Evolutionary conservation across 257 asterid species (phyloP).

Genomic region (Linaria vulgaris): DNA sequence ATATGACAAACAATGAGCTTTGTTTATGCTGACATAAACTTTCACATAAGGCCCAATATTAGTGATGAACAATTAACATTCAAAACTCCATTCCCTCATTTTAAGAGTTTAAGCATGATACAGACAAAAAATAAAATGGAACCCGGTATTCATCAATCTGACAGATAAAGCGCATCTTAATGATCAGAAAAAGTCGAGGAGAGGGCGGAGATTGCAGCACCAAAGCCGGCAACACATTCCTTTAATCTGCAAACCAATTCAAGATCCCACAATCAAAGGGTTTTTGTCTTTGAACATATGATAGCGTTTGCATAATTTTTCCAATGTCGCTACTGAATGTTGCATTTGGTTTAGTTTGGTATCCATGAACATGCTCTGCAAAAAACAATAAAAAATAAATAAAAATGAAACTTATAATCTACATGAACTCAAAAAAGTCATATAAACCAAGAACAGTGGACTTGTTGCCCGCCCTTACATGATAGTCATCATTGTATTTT

Average conservation of each 20-base stretch:
- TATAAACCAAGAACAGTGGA: not conserved
- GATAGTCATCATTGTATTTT: slow-evolving; percentile 77
- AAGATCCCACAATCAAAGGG: slow-evolving; percentile 54
- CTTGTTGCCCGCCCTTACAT: slow-evolving; percentile 39
- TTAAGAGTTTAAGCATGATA: no score
- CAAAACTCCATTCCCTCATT: no score
- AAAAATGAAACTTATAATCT: slow-evolving; percentile 17
- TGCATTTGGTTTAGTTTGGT: slow-evolving; percentile 81
- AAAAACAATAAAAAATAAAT: no score
- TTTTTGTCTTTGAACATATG: slow-evolving; percentile 55
- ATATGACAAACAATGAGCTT: no score
- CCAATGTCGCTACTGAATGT: slow-evolving; percentile 76
- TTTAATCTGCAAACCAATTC: slow-evolving; percentile 20
- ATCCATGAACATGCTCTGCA: slow-evolving; percentile 97
- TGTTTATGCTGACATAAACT: no score
- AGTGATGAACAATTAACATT: no score
- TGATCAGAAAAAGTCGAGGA: not conserved
- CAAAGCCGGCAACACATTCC: slow-evolving; percentile 9
- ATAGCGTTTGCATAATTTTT: slow-evolving; percentile 82
- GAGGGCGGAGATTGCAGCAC: slow-evolving; percentile 7
- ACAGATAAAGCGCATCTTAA: no score
- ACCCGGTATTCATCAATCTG: no score
- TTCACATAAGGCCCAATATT: no score
- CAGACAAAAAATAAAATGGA: no score
- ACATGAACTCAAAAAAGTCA: not conserved